These are phyloP conservation scores for Sordariomycetes sp. DNA, from an alignment of 2,329 filamentous ascomycete genomes.

Conservation along the genomic window DNA sequence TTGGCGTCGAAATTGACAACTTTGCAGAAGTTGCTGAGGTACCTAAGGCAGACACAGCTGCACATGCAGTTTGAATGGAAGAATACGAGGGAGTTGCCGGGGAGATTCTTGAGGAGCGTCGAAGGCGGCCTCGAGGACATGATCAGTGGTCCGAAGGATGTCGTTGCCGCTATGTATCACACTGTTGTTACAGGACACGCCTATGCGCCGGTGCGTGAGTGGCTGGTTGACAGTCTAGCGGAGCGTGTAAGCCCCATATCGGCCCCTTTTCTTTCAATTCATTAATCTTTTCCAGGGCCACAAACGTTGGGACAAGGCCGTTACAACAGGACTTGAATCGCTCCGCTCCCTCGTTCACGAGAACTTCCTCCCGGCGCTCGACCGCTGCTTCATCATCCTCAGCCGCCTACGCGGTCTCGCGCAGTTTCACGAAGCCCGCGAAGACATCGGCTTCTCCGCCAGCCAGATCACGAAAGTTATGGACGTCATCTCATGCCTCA, in stretches of 20 bases:
- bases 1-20: slow-evolving; percentile 82
- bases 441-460: slow-evolving; percentile 57
- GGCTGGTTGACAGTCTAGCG: slow-evolving; percentile 75
- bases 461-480: slow-evolving; percentile 54
- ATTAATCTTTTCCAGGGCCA: slow-evolving; percentile 51
- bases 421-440: slow-evolving; percentile 61
- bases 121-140: slow-evolving; percentile 61
- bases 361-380: slow-evolving; percentile 79
- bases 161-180: slow-evolving; percentile 74
- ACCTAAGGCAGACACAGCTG: slow-evolving; percentile 70
- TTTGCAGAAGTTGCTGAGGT: slow-evolving; percentile 76
- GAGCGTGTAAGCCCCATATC: slow-evolving; percentile 71
- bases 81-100: slow-evolving; percentile 69
- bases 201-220: slow-evolving; percentile 67
- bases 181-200: slow-evolving; percentile 78
- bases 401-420: slow-evolving; percentile 78
- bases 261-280: slow-evolving; percentile 3
- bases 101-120: slow-evolving; percentile 67
- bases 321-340: slow-evolving; percentile 66
- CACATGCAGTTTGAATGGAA: slow-evolving; percentile 80
- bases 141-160: slow-evolving; percentile 45
- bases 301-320: slow-evolving; percentile 90
- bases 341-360: slow-evolving; percentile 74
- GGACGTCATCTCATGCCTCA: slow-evolving; percentile 67
- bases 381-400: slow-evolving; percentile 72